These are phyloP conservation scores for Penicillium antarcticum DNA, from an alignment of 495 filamentous ascomycete species.

Conservation along the genomic window DNA sequence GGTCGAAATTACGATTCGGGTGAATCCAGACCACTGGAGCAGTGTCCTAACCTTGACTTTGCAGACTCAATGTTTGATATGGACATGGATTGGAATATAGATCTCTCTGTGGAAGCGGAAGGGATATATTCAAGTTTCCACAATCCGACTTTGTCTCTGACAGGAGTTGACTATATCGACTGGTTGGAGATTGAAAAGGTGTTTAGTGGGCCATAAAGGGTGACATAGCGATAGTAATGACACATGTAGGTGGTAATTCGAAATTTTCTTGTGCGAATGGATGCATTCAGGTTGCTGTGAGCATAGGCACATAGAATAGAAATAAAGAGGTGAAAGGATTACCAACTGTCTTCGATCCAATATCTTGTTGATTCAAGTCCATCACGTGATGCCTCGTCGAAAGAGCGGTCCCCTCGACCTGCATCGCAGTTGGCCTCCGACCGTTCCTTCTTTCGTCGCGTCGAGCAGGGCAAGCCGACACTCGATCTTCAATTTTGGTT, in stretches of 20 bases:
- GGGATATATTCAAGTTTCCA: constrained; percentile 22
- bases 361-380: background rate
- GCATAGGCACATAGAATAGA: too few relatives aligned
- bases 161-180: constrained; percentile 19
- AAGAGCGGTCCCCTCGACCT: background rate
- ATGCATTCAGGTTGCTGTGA: too few relatives aligned
- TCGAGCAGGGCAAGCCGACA: background rate
- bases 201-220: constrained; percentile 5
- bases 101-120: constrained; percentile 17
- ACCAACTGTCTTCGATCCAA: too few relatives aligned
- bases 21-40: constrained; percentile 15
- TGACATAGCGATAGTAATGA: too few relatives aligned
- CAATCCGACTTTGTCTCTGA: constrained; percentile 18
- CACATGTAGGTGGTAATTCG: too few relatives aligned
- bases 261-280: too few relatives aligned
- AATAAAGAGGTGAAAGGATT: too few relatives aligned
- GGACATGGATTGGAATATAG: constrained; percentile 14
- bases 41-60: constrained; percentile 6
- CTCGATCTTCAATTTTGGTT: background rate
- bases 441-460: constrained; percentile 2
- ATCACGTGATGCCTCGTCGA: constrained; percentile 2
- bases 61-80: constrained; percentile 12
- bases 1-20: background rate
- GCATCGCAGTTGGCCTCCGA: background rate
- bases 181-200: constrained; percentile 25